These are phyloP conservation scores for Camellia oleifera DNA, from an alignment of 179 eudicot genomes.

Conservation along the genomic window DNA sequence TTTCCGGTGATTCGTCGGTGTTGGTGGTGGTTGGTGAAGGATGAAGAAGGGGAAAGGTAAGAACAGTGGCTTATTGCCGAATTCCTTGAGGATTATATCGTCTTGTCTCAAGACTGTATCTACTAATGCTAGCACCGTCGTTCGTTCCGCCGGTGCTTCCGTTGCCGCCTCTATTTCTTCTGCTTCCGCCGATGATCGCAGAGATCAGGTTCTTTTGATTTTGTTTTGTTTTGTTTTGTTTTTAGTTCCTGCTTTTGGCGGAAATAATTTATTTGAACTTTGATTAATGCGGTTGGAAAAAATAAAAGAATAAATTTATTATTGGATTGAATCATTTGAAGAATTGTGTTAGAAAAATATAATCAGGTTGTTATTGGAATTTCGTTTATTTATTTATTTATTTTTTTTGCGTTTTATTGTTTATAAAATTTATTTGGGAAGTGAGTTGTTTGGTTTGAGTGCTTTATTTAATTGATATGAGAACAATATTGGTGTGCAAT, in stretches of 20 bases:
- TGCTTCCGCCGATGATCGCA: constrained; percentile 35
- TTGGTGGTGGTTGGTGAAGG: constrained; percentile 10
- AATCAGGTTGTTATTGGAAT: background rate
- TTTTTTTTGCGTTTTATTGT: too few relatives aligned
- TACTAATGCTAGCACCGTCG: constrained; percentile 43
- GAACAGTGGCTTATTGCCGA: constrained; percentile 21
- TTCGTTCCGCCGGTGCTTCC: constrained; percentile 69
- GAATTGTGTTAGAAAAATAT: background rate
- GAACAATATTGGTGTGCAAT: background rate
- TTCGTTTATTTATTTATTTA: background rate
- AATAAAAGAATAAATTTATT: background rate
- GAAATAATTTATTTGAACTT: background rate
- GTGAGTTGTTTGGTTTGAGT: background rate
- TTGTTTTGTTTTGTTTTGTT: background rate
- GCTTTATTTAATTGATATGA: background rate
- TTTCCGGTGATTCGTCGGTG: constrained; percentile 8
- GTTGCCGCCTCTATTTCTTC: constrained; percentile 62
- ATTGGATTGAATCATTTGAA: background rate
- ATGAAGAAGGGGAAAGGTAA: constrained; percentile 23
- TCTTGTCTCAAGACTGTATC: constrained; percentile 81
- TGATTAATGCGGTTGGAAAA: background rate
- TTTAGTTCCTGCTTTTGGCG: background rate
- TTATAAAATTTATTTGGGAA: background rate
- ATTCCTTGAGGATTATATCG: constrained; percentile 35
- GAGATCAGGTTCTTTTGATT: constrained; percentile 54